Evolutionary conservation across 2,329 filamentous ascomycete genomes (phyloP).

Genomic region (Bretziella fagacearum): DNA sequence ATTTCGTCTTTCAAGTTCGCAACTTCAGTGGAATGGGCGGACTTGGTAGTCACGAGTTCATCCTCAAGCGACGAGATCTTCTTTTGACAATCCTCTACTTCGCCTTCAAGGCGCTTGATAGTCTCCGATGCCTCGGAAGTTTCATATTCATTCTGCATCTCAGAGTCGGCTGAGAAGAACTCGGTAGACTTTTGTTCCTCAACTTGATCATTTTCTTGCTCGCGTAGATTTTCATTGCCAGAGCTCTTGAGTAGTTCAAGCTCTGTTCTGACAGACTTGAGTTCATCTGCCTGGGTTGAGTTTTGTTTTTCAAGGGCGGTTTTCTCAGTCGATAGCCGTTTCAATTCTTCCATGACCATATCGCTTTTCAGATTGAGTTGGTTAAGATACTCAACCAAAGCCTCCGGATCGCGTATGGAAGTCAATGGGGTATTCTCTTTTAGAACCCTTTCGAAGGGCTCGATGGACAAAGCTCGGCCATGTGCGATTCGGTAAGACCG

Average conservation of each 20-base stretch:
- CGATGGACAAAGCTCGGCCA: slow-evolving; percentile 68
- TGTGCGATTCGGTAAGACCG: slow-evolving; percentile 87
- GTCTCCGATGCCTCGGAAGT: background rate
- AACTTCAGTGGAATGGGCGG: background rate
- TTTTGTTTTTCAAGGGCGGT: slow-evolving; percentile 64
- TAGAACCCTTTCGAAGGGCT: slow-evolving; percentile 80
- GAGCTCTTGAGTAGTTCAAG: slow-evolving; percentile 16
- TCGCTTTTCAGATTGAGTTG: slow-evolving; percentile 73
- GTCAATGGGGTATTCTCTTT: slow-evolving; percentile 85
- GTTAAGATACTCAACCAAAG: slow-evolving; percentile 76
- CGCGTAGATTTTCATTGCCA: slow-evolving; percentile 19
- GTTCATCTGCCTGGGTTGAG: slow-evolving; percentile 23
- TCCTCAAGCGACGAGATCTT: background rate
- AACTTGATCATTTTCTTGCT: slow-evolving; percentile 20
- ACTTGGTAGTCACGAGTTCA: background rate
- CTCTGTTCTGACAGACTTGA: slow-evolving; percentile 37
- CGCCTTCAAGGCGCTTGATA: background rate
- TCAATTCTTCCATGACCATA: slow-evolving; percentile 88
- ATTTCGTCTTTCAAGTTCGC: background rate
- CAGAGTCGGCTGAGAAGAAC: slow-evolving; percentile 84
- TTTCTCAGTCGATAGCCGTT: slow-evolving; percentile 65
- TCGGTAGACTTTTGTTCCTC: slow-evolving; percentile 29
- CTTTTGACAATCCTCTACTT: background rate
- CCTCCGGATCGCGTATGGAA: slow-evolving; percentile 69
- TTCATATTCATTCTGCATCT: slow-evolving; percentile 45